A percentile compares a stretch with the other conserved stretches of the same genome.
Conservation (phyloP, 177 flowering plant species). For the Vitis hybrid region DNA sequence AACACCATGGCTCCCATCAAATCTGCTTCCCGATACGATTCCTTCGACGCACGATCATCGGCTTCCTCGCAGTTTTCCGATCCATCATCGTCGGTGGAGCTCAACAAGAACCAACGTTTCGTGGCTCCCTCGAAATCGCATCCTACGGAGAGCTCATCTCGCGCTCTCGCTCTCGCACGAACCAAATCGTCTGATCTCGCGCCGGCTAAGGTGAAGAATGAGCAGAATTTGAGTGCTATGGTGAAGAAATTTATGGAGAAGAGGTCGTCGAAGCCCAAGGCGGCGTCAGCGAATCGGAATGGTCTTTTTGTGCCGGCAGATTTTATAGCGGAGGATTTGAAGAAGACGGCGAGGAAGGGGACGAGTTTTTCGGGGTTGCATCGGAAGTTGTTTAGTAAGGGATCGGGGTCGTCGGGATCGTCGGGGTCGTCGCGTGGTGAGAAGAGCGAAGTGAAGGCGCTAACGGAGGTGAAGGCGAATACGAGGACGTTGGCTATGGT, state of each 20-base stretch:
- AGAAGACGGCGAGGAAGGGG: slow-evolving; percentile 62
- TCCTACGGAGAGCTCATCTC: slow-evolving; percentile 24
- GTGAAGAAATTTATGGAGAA: slow-evolving; percentile 84
- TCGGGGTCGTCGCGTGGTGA: slow-evolving; percentile 19
- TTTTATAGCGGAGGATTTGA: slow-evolving; percentile 65
- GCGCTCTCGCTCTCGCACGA: slow-evolving; percentile 32
- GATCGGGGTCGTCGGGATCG: slow-evolving; percentile 17
- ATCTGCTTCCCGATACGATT: slow-evolving; percentile 46
- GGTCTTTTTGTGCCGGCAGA: slow-evolving; percentile 56
- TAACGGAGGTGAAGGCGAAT: slow-evolving; percentile 79
- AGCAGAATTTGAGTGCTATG: slow-evolving; percentile 53
- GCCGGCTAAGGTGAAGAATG: slow-evolving; percentile 26
- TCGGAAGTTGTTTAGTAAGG: slow-evolving; percentile 72
- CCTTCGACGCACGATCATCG: slow-evolving; percentile 55
- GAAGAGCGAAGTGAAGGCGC: slow-evolving; percentile 49
- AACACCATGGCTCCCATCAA: slow-evolving; percentile 33
- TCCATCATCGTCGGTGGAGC: slow-evolving; percentile 45
- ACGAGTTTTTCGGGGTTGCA: slow-evolving; percentile 48
- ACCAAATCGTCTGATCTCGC: slow-evolving; percentile 31
- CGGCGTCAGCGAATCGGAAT: slow-evolving; percentile 10
- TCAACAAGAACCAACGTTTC: slow-evolving; percentile 23
- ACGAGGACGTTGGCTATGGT: slow-evolving; percentile 93
- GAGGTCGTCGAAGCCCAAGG: slow-evolving; percentile 29
- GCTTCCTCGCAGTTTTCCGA: slow-evolving; percentile 46
- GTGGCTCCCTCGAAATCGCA: slow-evolving; percentile 15